These are phyloP conservation scores for Trichoderma afroharzianum DNA, from an alignment of 2,329 filamentous ascomycete species.

Conservation along the genomic window DNA sequence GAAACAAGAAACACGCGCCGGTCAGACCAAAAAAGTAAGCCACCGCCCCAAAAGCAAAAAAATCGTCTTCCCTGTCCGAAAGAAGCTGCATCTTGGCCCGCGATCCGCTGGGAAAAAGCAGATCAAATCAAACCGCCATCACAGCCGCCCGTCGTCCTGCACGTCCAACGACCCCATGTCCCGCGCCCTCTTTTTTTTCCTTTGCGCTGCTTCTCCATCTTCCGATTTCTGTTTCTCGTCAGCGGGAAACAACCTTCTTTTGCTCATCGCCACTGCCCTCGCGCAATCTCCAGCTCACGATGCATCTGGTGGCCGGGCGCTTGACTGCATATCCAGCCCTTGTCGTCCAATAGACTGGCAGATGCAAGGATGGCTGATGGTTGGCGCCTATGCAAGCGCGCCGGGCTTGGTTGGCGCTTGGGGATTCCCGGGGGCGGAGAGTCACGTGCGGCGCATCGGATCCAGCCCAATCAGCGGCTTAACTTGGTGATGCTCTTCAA, in stretches of 20 bases:
- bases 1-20: background rate
- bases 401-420: constrained; percentile 5
- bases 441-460: constrained; percentile 6
- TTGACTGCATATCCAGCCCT: constrained; percentile 8
- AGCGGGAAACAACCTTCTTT: constrained; percentile 10
- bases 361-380: background rate
- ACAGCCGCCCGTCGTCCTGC: constrained; percentile 6
- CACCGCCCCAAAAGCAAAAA: background rate
- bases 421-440: background rate
- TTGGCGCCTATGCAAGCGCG: constrained; percentile 8
- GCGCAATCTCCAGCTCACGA: background rate
- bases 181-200: background rate
- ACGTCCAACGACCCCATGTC: background rate
- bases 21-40: background rate
- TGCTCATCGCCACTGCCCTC: background rate
- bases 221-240: background rate
- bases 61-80: background rate
- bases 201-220: background rate
- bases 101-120: background rate
- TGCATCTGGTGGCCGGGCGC: constrained; percentile 9
- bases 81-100: background rate
- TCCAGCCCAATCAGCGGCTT: background rate
- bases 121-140: constrained; percentile 9
- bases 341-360: background rate
- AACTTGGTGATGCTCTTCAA: background rate